phyloP scores from a whole-genome alignment of 2,329 filamentous ascomycete species.

The Colletotrichum sp. region DNA sequence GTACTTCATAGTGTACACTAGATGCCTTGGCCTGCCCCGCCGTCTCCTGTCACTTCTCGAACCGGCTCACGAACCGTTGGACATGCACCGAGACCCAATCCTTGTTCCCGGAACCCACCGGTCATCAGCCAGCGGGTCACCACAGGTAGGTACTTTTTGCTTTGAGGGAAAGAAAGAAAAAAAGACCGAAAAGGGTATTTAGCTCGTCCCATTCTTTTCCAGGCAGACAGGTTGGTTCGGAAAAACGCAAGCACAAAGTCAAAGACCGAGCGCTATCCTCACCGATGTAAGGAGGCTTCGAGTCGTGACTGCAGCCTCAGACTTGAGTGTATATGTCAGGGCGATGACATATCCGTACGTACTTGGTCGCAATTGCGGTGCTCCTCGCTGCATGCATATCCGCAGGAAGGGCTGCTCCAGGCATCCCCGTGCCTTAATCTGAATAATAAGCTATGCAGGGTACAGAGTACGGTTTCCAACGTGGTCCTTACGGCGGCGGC shows the following conservation, averaged over 20 bases:
- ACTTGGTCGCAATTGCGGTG: not conserved
- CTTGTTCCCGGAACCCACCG: not conserved
- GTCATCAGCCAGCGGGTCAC: not conserved
- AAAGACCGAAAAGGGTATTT: not conserved
- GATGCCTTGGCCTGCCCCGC: conserved; percentile 3
- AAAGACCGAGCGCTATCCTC: not conserved
- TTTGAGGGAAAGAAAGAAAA: not conserved
- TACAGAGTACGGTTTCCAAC: not conserved
- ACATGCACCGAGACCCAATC: not conserved
- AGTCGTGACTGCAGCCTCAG: not conserved
- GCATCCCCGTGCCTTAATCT: not conserved
- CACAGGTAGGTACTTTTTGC: not conserved
- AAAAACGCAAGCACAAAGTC: not conserved
- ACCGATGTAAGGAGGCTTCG: not conserved
- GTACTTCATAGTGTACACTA: not conserved
- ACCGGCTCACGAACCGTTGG: conserved; percentile 18
- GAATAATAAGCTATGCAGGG: not conserved
- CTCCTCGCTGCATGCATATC: not conserved
- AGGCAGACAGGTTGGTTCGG: not conserved
- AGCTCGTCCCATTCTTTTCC: not conserved
- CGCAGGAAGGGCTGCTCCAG: not conserved
- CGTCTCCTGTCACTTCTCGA: conserved; percentile 15
- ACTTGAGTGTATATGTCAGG: not conserved
- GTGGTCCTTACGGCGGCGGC: not conserved
- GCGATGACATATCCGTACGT: not conserved